Evolutionary conservation across 371 early-diverging fungal genomes (phyloP).

Genomic region (Encephalitozoon romaleae): DNA sequence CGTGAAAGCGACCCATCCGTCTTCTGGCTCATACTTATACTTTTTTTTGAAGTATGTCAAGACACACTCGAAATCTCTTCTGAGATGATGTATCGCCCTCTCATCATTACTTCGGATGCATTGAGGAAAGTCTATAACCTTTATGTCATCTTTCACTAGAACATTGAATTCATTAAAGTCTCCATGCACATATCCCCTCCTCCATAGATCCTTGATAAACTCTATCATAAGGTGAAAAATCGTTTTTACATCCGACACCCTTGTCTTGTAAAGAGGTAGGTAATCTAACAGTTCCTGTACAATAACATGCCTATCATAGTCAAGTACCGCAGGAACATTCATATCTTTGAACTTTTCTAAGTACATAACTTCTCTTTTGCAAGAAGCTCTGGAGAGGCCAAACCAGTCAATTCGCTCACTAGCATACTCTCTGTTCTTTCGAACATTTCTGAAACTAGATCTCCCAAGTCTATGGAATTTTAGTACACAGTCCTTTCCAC

Average conservation of each 20-base stretch:
- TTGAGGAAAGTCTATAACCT: constrained; percentile 96
- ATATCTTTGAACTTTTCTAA: constrained; percentile 69
- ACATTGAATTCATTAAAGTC: constrained; percentile 99
- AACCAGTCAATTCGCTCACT: constrained; percentile 61
- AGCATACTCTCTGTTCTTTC: constrained; percentile 85
- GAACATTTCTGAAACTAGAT: constrained; percentile 88
- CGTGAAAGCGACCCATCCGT: not conserved
- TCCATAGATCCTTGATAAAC: constrained; percentile 80
- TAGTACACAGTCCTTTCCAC: constrained; percentile 41
- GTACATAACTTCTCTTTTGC: constrained; percentile 47
- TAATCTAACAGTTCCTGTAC: constrained; percentile 77
- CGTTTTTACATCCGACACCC: constrained; percentile 73
- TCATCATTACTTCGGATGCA: constrained; percentile 86
- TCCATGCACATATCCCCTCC: constrained; percentile 90
- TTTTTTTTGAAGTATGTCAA: constrained; percentile 72
- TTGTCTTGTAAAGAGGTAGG: constrained; percentile 69
- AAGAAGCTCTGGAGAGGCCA: constrained; percentile 62
- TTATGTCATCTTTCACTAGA: constrained; percentile 69
- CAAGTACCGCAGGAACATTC: constrained; percentile 82
- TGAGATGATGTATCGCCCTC: constrained; percentile 78
- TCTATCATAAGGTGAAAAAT: constrained; percentile 82
- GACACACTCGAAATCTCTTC: constrained; percentile 94
- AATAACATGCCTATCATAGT: constrained; percentile 84
- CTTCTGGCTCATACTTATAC: constrained; percentile 8
- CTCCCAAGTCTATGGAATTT: constrained; percentile 72